Percentiles rank a stretch among this genome's conserved stretches.
These are phyloP conservation scores for Suillus paluster DNA, from an alignment of 768 basidiomycete species.

Conservation along the genomic window DNA sequence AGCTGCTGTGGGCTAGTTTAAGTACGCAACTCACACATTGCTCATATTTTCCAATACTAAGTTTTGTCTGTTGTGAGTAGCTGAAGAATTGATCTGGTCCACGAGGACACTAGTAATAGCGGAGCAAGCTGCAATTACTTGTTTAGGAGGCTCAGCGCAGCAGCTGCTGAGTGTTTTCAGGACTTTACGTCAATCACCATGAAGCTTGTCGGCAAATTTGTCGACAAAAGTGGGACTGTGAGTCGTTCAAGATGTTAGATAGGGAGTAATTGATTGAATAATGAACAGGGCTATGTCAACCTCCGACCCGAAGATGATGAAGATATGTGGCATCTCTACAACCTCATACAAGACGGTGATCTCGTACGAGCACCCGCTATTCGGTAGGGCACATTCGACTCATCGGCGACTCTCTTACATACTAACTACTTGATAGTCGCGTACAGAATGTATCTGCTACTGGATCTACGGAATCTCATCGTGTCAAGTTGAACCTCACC, in stretches of 20 bases:
- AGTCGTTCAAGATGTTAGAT: constrained; percentile 29
- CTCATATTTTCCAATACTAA: not conserved
- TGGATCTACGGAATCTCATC: constrained; percentile 91
- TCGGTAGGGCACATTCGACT: constrained; percentile 49
- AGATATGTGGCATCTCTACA: constrained; percentile 99
- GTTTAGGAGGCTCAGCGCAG: not conserved
- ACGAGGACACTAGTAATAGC: no score
- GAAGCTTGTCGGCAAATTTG: constrained; percentile 82
- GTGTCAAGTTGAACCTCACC: constrained; percentile 85
- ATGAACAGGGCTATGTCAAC: constrained; percentile 85
- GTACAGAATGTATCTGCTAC: constrained; percentile 90
- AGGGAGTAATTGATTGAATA: constrained; percentile 18
- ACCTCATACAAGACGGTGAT: constrained; percentile 91
- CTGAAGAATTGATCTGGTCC: not conserved
- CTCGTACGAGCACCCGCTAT: constrained; percentile 84
- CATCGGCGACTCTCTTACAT: constrained; percentile 4
- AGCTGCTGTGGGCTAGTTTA: not conserved
- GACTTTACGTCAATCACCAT: constrained; percentile 44
- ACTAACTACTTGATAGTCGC: constrained; percentile 52
- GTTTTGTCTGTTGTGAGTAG: no score
- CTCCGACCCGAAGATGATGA: constrained; percentile 97
- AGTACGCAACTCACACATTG: not conserved
- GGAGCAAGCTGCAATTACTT: not conserved
- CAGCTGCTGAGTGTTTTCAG: not conserved
- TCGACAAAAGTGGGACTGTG: constrained; percentile 86